phyloP scores from a whole-genome alignment of 805 yeast species.

The Wickerhamiella dianesei region DNA sequence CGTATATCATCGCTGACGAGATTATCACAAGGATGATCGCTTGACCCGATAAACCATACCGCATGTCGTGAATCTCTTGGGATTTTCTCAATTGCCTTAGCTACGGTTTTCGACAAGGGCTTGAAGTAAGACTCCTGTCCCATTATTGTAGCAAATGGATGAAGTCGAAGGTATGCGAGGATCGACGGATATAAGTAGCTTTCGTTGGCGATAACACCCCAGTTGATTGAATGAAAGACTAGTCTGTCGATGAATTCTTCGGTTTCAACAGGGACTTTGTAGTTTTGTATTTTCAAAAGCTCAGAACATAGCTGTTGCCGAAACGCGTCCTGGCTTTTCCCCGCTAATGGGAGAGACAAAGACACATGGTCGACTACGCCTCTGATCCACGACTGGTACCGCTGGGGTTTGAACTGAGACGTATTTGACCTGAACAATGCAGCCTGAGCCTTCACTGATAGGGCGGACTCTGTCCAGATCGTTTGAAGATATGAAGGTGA shows the following conservation, averaged over 20 bases:
- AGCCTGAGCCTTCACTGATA: slow-evolving; percentile 15
- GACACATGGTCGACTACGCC: slow-evolving; percentile 8
- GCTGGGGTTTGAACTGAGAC: slow-evolving; percentile 10
- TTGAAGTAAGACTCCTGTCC: slow-evolving; percentile 14
- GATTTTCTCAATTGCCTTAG: slow-evolving; percentile 13
- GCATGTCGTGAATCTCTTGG: slow-evolving; percentile 12
- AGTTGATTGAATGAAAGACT: slow-evolving; percentile 10
- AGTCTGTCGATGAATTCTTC: slow-evolving; percentile 9
- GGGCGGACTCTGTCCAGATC: slow-evolving; percentile 13
- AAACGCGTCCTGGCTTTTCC: slow-evolving; percentile 1
- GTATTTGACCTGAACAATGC: slow-evolving; percentile 3
- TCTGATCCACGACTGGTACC: slow-evolving; percentile 9
- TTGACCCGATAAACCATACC: slow-evolving; percentile 20
- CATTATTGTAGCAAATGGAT: slow-evolving; percentile 7
- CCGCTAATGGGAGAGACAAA: slow-evolving; percentile 1
- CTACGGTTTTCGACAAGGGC: slow-evolving; percentile 19
- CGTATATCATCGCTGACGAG: slow-evolving; percentile 5
- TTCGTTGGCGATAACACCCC: slow-evolving; percentile 23
- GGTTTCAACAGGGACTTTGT: slow-evolving; percentile 11
- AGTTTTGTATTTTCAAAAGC: slow-evolving; percentile 11
- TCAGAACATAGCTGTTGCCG: slow-evolving; percentile 1
- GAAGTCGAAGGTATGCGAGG: slow-evolving; percentile 8
- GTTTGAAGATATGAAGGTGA: background rate
- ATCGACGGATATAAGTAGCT: slow-evolving; percentile 16
- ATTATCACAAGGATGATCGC: slow-evolving; percentile 14